These are phyloP conservation scores for Purshia tridentata DNA, from an alignment of 306 rosid species.

Conservation along the genomic window DNA sequence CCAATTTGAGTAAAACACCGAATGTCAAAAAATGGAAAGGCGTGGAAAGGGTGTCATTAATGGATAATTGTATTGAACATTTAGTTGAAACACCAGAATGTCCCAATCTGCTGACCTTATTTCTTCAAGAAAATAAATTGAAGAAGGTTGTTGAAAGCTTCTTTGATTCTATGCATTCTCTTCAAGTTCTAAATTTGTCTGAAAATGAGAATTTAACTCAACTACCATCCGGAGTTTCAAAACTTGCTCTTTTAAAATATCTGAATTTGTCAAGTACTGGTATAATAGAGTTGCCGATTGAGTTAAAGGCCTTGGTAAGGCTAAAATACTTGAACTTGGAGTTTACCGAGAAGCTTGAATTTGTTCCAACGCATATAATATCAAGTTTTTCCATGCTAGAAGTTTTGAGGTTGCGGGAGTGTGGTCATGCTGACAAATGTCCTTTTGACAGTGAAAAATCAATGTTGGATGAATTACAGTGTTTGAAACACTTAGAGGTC, in stretches of 20 bases:
- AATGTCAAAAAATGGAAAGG: background rate
- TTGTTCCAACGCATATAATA: background rate
- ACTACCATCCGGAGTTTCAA: background rate
- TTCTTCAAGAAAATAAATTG: background rate
- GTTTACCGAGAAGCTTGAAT: too few species aligned
- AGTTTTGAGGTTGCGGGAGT: background rate
- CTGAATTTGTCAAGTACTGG: background rate
- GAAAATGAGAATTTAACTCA: fast-evolving
- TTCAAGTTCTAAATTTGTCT: constrained; percentile 12
- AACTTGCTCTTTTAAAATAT: background rate
- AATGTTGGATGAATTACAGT: background rate
- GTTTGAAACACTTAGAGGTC: background rate
- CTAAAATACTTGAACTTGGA: constrained; percentile 1
- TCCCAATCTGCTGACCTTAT: constrained; percentile 8
- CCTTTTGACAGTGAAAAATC: background rate
- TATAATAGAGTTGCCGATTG: constrained; percentile 1
- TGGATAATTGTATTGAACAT: background rate
- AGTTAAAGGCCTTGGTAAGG: background rate
- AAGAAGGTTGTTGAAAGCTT: background rate
- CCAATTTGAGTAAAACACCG: background rate
- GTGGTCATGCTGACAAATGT: background rate
- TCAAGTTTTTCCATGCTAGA: background rate
- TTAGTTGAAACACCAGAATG: background rate
- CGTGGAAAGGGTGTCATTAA: background rate
- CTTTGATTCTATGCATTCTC: background rate